phyloP scores from a whole-genome alignment of 768 basidiomycete genomes.

The Clitopilus hobsonii region DNA sequence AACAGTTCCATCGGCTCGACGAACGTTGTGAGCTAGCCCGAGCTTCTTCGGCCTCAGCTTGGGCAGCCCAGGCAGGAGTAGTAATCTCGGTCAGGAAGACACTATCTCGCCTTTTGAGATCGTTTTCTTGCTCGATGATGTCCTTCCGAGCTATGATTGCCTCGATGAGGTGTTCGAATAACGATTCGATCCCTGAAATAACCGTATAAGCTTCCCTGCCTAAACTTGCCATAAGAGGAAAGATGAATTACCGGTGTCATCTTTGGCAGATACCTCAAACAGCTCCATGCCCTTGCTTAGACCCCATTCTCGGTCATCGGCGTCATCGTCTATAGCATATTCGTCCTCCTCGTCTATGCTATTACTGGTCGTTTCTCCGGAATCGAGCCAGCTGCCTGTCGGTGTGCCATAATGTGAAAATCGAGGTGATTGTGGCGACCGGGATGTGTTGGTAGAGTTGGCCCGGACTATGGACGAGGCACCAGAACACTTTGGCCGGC shows the following conservation, averaged over 20 bases:
- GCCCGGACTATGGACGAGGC: constrained; percentile 39
- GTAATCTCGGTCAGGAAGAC: constrained; percentile 64
- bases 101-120: constrained; percentile 76
- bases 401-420: constrained; percentile 55
- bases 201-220: not conserved
- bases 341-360: constrained; percentile 67
- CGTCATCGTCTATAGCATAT: constrained; percentile 40
- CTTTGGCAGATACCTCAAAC: constrained; percentile 90
- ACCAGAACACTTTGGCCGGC: constrained; percentile 44
- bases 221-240: not conserved
- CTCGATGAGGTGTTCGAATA: constrained; percentile 77
- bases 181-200: constrained; percentile 63
- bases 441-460: constrained; percentile 40
- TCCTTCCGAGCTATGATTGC: constrained; percentile 79
- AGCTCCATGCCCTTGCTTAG: constrained; percentile 81
- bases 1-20: constrained; percentile 65
- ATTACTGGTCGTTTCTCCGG: constrained; percentile 57
- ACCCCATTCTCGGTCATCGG: constrained; percentile 66
- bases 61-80: constrained; percentile 72
- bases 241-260: constrained; percentile 57
- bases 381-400: constrained; percentile 50
- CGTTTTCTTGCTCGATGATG: constrained; percentile 76
- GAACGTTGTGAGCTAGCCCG: constrained; percentile 45
- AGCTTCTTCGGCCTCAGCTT: constrained; percentile 78
- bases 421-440: constrained; percentile 50